Conservation (phyloP, 169 alveolate genomes). For the Cyclospora cayetanensis region DNA sequence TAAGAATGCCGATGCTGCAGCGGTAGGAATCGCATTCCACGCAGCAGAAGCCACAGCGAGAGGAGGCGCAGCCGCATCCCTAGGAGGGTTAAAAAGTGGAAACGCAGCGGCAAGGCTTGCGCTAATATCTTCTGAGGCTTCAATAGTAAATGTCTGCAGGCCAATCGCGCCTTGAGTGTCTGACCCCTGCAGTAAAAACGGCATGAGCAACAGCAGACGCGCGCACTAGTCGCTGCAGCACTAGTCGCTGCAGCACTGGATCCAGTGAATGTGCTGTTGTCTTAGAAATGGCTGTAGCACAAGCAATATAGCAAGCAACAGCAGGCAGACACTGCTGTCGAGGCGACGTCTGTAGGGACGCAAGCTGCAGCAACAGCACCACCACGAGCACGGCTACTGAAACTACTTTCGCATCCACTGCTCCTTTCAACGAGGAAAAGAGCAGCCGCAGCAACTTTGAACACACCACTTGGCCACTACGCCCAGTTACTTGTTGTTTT, state of each 20-base stretch:
- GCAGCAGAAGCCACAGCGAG: background rate
- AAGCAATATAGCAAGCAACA: background rate
- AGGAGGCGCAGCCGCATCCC: background rate
- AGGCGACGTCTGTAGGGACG: background rate
- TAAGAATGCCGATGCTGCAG: no score
- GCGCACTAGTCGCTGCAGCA: background rate
- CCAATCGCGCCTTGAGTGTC: background rate
- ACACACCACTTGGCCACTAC: background rate
- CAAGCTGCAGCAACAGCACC: background rate
- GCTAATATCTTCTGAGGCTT: background rate
- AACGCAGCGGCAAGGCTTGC: background rate
- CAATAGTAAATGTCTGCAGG: background rate
- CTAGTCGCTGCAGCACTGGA: background rate
- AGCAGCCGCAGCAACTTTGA: no score
- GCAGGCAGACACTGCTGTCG: background rate
- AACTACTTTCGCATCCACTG: background rate
- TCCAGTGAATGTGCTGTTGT: background rate
- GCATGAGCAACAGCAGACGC: no score
- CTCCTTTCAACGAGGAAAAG: no score
- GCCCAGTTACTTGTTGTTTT: background rate
- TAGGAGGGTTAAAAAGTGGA: background rate
- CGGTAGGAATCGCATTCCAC: background rate
- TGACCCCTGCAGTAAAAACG: background rate
- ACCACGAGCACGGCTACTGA: background rate
- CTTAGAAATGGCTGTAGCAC: background rate